phyloP scores from a whole-genome alignment of 768 basidiomycete genomes.

The Lactifluus piperatus region DNA sequence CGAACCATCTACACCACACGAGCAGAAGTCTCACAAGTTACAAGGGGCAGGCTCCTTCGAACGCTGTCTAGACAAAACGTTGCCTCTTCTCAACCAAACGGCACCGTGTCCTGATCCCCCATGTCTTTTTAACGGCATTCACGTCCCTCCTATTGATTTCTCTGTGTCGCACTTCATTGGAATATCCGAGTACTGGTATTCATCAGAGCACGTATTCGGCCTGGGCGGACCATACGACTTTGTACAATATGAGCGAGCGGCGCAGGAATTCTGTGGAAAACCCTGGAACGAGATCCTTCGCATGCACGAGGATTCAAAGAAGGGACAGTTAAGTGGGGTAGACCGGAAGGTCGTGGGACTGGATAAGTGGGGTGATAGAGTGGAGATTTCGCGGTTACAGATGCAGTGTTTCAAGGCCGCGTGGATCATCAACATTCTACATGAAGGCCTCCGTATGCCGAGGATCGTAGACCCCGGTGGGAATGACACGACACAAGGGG shows the following conservation, averaged over 20 bases:
- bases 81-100: conserved; percentile 75
- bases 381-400: conserved; percentile 79
- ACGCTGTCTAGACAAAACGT: conserved; percentile 63
- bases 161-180: conserved; percentile 91
- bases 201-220: conserved; percentile 93
- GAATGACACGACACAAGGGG: conserved; percentile 57
- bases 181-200: conserved; percentile 99
- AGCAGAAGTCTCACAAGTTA: conserved; percentile 49
- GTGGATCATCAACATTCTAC: conserved; percentile 93
- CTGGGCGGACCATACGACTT: conserved; percentile 94
- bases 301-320: conserved; percentile 49
- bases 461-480: conserved; percentile 83
- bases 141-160: conserved; percentile 93
- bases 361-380: conserved; percentile 60
- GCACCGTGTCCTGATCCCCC: conserved; percentile 75
- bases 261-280: conserved; percentile 71
- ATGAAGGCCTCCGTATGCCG: conserved; percentile 93
- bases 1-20: conserved; percentile 33
- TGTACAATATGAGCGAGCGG: conserved; percentile 91
- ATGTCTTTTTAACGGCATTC: conserved; percentile 91
- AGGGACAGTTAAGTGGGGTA: conserved; percentile 38
- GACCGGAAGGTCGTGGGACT: conserved; percentile 52
- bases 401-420: conserved; percentile 99
- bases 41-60: conserved; percentile 88
- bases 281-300: conserved; percentile 70